Percentiles rank a stretch among this genome's conserved stretches.
Evolutionary conservation across 441 rosid species (phyloP).

Genomic region (Metrosideros polymorpha): DNA sequence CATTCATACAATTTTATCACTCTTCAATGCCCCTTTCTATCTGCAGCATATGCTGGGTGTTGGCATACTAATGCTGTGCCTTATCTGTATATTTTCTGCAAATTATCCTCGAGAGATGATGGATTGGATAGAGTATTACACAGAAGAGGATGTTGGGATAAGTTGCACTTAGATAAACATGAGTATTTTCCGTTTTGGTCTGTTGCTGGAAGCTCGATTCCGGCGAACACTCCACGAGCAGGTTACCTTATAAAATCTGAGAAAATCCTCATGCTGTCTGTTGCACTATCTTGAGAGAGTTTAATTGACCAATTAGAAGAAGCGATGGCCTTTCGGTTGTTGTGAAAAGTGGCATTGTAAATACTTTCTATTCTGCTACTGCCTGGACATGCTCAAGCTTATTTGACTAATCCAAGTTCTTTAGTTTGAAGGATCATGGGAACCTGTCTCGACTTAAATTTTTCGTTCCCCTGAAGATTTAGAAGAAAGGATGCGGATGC

Average conservation of each 20-base stretch:
- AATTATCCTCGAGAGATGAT: not conserved
- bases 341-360: not conserved
- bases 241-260: not conserved
- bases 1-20: not conserved
- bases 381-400: not conserved
- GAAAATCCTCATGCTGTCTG: not conserved
- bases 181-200: not conserved
- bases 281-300: not conserved
- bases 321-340: not conserved
- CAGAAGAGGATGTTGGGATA: not conserved
- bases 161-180: not conserved
- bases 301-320: not conserved
- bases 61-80: not conserved
- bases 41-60: not conserved
- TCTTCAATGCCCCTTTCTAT: not conserved
- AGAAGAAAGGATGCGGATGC: not conserved
- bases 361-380: not conserved
- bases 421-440: not conserved
- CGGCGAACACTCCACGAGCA: not conserved
- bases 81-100: not conserved
- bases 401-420: not conserved
- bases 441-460: not conserved
- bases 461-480: not conserved
- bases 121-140: not conserved
- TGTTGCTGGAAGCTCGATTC: not conserved